phyloP scores from a whole-genome alignment of 768 basidiomycete genomes.

The Termitomyces sp. region DNA sequence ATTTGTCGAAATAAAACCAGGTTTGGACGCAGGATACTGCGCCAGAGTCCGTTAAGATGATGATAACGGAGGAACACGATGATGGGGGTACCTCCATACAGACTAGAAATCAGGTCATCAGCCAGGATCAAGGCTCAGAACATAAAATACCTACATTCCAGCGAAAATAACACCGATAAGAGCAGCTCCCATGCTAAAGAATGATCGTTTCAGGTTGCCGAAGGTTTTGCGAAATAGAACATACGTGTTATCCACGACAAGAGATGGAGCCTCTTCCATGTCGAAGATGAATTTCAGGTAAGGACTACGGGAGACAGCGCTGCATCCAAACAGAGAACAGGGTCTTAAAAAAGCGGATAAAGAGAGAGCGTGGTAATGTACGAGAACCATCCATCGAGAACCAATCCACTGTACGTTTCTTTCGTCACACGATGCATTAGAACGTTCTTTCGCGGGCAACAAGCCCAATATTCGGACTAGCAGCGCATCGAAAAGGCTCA shows the following conservation, averaged over 20 bases:
- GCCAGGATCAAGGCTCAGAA: neutral
- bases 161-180: constrained; percentile 46
- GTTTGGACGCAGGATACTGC: constrained; percentile 53
- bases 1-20: constrained; percentile 50
- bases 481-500: constrained; percentile 11
- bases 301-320: constrained; percentile 12
- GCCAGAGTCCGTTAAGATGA: constrained; percentile 1
- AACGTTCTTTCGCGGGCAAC: constrained; percentile 7
- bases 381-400: constrained; percentile 16
- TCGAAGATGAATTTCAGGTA: neutral
- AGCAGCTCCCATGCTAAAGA: constrained; percentile 43
- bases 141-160: constrained; percentile 30
- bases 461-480: constrained; percentile 5
- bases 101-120: constrained; percentile 20
- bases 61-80: neutral
- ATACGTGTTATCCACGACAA: constrained; percentile 32
- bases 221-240: constrained; percentile 8
- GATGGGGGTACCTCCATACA: constrained; percentile 45
- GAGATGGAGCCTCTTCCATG: constrained; percentile 15
- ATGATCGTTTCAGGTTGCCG: constrained; percentile 1
- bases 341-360: constrained; percentile 23
- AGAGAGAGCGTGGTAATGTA: constrained; percentile 14
- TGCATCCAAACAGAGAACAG: constrained; percentile 14
- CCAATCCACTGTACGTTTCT: constrained; percentile 14
- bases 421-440: constrained; percentile 12